Evolutionary conservation across 768 basidiomycete genomes (phyloP), one percentile per base, ranked within the genome.

Genomic region (Mycena olivaceomarginata): DNA sequence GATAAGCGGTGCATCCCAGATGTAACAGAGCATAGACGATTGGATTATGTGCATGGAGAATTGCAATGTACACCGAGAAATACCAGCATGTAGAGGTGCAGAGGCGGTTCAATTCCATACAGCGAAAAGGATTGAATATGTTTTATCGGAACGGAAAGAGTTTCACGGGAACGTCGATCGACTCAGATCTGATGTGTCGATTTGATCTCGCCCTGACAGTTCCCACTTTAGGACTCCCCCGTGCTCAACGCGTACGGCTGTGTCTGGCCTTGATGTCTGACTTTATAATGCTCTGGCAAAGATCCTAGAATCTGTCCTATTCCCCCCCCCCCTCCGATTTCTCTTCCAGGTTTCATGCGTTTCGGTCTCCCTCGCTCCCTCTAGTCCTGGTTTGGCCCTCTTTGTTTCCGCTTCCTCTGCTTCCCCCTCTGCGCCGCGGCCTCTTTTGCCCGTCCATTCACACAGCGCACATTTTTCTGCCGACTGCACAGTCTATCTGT

Each of bases 381-480:
- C 78, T 79, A 83, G 74, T 79, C 76, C 67, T 80, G 70, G 77
- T 69, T 77, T 69, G 74, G 80, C 80, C 77, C 62, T 80, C 69
- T 75, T 80, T 80, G 81, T 78, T 76, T 79, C 80, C 78, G 77
- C 75, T 82, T 76, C 79, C 68, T 63, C 74, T 72, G 53, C 70
- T 81, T 77, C 25, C 62, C 37, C 74, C 78, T 74, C 75, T 77
- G 74, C 64, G 79, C 77, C 82, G 75, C 82, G 81, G 78, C 81
- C 84, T 81, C 85, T 82, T 81, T 72, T 84, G 73, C 81, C 84
- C 81, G 82, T 82, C 77, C 76, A 80, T 83, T 82, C 82, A 72
- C 82, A 83, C 80, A 78, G 70, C 74, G 57, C 77, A 80, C 77
- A 69, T 66, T 74, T 74, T 77, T 76, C 77, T 72, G 80, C 82